Evolutionary conservation across 2,329 filamentous ascomycete species (phyloP).

Genomic region (Rutstroemia sp.): DNA sequence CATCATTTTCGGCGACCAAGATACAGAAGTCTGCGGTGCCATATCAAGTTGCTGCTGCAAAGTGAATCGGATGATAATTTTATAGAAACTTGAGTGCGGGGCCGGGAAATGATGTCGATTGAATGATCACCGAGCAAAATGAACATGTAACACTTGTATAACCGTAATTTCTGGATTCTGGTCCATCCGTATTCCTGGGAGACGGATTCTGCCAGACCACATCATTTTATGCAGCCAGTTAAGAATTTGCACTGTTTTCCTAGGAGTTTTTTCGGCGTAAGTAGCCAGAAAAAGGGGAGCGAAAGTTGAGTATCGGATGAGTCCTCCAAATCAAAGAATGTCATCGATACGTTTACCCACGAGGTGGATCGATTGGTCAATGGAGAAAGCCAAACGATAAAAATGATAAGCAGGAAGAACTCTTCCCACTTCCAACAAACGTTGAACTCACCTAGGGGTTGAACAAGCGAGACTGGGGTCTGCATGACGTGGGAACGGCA

Average conservation of each 20-base stretch:
- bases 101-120: not conserved
- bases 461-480: slow-evolving; percentile 16
- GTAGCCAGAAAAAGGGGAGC: not conserved
- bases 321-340: not conserved
- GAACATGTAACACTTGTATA: not conserved
- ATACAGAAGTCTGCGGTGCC: slow-evolving; percentile 1
- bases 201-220: not conserved
- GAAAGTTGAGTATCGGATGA: not conserved
- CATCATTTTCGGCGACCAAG: not conserved
- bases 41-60: not conserved
- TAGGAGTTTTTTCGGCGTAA: not conserved
- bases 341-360: slow-evolving; percentile 14
- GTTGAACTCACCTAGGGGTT: slow-evolving; percentile 25
- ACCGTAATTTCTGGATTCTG: not conserved
- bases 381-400: not conserved
- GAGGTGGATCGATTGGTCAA: slow-evolving; percentile 14
- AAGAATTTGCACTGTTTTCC: not conserved
- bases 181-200: slow-evolving; percentile 3
- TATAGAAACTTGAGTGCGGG: not conserved
- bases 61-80: not conserved
- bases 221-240: not conserved
- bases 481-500: slow-evolving; percentile 18
- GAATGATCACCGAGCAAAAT: not conserved
- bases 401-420: not conserved
- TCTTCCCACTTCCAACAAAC: not conserved